phyloP scores from a whole-genome alignment of 1,139 yeast genomes.

The Candida smagusa region DNA sequence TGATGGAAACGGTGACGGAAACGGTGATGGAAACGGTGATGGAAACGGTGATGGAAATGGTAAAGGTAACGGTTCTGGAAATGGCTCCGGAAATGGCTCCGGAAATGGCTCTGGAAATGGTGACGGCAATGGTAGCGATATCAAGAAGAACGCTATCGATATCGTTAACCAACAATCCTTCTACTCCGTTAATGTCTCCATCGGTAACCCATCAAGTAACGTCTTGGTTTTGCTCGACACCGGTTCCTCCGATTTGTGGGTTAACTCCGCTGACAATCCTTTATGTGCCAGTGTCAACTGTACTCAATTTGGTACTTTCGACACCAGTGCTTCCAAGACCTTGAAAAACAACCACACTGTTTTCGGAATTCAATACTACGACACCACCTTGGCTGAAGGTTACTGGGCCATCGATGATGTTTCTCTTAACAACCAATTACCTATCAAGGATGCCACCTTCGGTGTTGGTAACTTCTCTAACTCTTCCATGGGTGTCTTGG shows the following conservation, averaged over 20 bases:
- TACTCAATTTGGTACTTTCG: constrained; percentile 48
- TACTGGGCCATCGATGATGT: constrained; percentile 57
- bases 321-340: constrained; percentile 42
- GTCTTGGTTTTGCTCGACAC: constrained; percentile 41
- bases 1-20: too few relatives aligned
- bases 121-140: too few relatives aligned
- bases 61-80: too few relatives aligned
- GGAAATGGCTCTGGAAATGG: neutral
- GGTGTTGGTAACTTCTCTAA: constrained; percentile 57
- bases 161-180: constrained; percentile 1
- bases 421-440: constrained; percentile 15
- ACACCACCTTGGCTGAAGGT: constrained; percentile 32
- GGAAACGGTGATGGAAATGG: neutral
- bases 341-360: constrained; percentile 43
- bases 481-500: constrained; percentile 57
- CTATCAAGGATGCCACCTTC: constrained; percentile 42
- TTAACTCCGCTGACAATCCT: constrained; percentile 28
- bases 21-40: too few relatives aligned
- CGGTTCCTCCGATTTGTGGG: constrained; percentile 48
- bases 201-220: constrained; percentile 11
- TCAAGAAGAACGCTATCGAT: neutral
- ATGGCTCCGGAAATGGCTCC: neutral
- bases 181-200: constrained; percentile 8
- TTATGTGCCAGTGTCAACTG: constrained; percentile 23
- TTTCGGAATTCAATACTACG: constrained; percentile 30